A percentile compares a stretch with the other conserved stretches of the same genome.
phyloP scores from a whole-genome alignment of 2,329 filamentous ascomycete genomes.

The Fusarium sp. region DNA sequence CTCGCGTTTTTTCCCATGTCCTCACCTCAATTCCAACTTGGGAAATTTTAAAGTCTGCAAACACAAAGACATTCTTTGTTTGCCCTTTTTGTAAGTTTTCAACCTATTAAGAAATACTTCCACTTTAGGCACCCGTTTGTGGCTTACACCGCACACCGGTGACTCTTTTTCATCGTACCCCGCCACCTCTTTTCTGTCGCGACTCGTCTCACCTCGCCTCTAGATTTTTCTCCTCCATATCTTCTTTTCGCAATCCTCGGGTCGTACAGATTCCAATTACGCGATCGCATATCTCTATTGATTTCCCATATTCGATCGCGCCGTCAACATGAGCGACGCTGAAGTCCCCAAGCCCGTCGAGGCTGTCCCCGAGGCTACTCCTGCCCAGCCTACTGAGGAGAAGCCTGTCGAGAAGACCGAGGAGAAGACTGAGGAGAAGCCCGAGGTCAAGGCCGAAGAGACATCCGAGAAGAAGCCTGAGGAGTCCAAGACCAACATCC shows the following conservation, averaged over 20 bases:
- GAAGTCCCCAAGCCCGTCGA: slow-evolving; percentile 55
- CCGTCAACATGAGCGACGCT: slow-evolving; percentile 53
- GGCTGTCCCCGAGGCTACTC: slow-evolving; percentile 45
- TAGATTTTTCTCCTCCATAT: slow-evolving; percentile 17
- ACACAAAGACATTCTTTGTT: not conserved
- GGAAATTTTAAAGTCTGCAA: not conserved
- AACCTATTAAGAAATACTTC: not conserved
- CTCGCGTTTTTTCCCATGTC: slow-evolving; percentile 29
- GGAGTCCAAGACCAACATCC: slow-evolving; percentile 46
- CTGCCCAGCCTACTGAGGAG: slow-evolving; percentile 41
- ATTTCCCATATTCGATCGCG: slow-evolving; percentile 13
- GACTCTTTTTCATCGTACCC: slow-evolving; percentile 43
- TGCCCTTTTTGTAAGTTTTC: slow-evolving; percentile 24
- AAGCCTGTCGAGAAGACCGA: slow-evolving; percentile 42
- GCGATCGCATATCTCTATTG: slow-evolving; percentile 20
- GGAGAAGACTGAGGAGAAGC: slow-evolving; percentile 36
- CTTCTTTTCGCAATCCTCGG: slow-evolving; percentile 1
- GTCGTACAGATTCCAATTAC: slow-evolving; percentile 9
- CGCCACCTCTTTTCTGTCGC: slow-evolving; percentile 45
- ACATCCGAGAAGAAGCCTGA: slow-evolving; percentile 39
- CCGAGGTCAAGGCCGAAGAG: slow-evolving; percentile 42
- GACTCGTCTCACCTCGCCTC: slow-evolving; percentile 35
- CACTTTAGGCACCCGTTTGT: slow-evolving; percentile 4
- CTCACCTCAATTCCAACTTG: slow-evolving; percentile 22
- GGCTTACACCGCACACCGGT: slow-evolving; percentile 31